These are phyloP conservation scores for Epicoccum nigrum DNA, from an alignment of 2,329 filamentous ascomycete genomes.

Conservation along the genomic window DNA sequence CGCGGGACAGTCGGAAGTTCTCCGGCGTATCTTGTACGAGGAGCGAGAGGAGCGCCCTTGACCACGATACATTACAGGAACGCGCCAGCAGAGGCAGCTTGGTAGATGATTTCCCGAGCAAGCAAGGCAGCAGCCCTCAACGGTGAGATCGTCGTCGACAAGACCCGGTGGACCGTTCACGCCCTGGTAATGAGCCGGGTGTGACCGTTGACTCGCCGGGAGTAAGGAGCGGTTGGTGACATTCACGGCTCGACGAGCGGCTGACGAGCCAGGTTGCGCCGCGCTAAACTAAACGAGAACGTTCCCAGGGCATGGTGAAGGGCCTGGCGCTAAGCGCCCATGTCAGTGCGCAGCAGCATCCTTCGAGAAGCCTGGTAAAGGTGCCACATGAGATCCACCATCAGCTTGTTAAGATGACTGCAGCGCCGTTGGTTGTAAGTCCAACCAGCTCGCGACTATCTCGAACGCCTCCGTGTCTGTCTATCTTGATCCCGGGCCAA, in stretches of 20 bases:
- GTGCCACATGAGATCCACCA: conserved; percentile 41
- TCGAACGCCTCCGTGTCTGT: conserved; percentile 17
- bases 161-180: conserved; percentile 42
- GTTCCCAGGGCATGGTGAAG: conserved; percentile 29
- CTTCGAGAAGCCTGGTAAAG: conserved; percentile 36
- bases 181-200: conserved; percentile 44
- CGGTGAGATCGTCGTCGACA: conserved; percentile 24
- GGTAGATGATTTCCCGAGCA: neutral
- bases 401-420: conserved; percentile 32
- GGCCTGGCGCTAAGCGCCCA: conserved; percentile 33
- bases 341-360: conserved; percentile 32
- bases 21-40: neutral
- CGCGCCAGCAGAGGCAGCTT: neutral
- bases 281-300: conserved; percentile 27
- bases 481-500: neutral
- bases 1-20: conserved; percentile 10
- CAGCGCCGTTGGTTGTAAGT: conserved; percentile 15
- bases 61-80: neutral
- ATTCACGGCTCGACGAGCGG: conserved; percentile 40
- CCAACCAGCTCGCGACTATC: conserved; percentile 23
- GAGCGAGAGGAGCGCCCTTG: conserved; percentile 1
- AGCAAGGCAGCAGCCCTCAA: conserved; percentile 2
- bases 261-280: conserved; percentile 25
- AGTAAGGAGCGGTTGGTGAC: conserved; percentile 25
- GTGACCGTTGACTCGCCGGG: conserved; percentile 35